Evolutionary conservation across 371 early-diverging fungal genomes (phyloP).

Genomic region (Choanephora cucurbitarum): DNA sequence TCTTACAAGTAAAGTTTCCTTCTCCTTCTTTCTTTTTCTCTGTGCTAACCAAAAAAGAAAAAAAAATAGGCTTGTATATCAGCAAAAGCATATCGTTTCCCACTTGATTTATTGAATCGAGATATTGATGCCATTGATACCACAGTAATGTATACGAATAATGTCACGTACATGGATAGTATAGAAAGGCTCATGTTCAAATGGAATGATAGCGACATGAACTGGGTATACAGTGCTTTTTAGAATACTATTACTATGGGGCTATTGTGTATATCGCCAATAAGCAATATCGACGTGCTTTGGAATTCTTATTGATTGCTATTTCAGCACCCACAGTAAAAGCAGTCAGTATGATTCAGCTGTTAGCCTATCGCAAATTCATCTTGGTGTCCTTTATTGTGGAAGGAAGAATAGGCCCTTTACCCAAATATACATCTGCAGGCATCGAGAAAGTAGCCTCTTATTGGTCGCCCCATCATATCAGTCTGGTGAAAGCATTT

Average conservation of each 20-base stretch:
- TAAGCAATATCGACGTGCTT: constrained; percentile 66
- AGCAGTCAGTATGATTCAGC: constrained; percentile 70
- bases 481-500: constrained; percentile 62
- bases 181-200: too few species aligned
- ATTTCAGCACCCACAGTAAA: constrained; percentile 67
- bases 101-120: constrained; percentile 54
- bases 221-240: constrained; percentile 55
- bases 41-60: too few species aligned
- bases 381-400: constrained; percentile 64
- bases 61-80: constrained; percentile 57
- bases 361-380: constrained; percentile 77
- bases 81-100: constrained; percentile 62
- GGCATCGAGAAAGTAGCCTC: constrained; percentile 54
- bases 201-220: constrained; percentile 27
- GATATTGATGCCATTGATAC: constrained; percentile 64
- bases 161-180: too few species aligned
- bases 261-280: constrained; percentile 71
- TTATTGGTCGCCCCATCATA: constrained; percentile 50
- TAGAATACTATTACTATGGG: constrained; percentile 82
- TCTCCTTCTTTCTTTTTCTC: too few species aligned
- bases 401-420: constrained; percentile 50
- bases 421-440: constrained; percentile 68
- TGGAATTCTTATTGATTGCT: constrained; percentile 63
- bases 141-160: too few species aligned
- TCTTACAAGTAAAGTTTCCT: constrained; percentile 59